These are phyloP conservation scores for Sporobolus alterniflorus DNA, from an alignment of 202 grass and related monocot species.

Conservation along the genomic window DNA sequence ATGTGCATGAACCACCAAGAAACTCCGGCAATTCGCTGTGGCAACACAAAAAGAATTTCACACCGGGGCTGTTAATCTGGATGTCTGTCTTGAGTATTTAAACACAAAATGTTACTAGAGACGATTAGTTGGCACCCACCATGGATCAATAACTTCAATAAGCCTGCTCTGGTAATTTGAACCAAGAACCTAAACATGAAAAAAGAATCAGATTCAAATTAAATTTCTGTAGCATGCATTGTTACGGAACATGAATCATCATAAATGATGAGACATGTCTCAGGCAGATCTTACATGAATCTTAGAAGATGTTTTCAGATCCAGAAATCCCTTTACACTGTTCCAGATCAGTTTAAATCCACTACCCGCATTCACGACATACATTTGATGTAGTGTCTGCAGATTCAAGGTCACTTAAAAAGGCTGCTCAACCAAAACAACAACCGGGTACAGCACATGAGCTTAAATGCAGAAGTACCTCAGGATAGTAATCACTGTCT, in stretches of 20 bases:
- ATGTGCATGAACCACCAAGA: conserved; percentile 80
- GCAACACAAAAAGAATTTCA: background rate
- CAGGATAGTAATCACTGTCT: conserved; percentile 87
- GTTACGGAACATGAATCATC: background rate
- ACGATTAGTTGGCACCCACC: conserved; percentile 37
- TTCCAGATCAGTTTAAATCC: conserved; percentile 94
- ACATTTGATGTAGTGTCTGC: conserved; percentile 93
- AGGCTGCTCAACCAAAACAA: background rate
- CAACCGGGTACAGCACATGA: background rate
- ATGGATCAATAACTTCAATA: conserved; percentile 72
- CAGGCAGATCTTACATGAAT: conserved; percentile 67
- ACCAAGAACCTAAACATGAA: conserved; percentile 67
- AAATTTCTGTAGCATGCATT: background rate
- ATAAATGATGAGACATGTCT: background rate
- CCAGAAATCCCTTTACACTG: conserved; percentile 89
- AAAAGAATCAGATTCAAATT: conserved; percentile 10
- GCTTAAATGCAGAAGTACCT: conserved; percentile 47
- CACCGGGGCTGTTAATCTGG: background rate
- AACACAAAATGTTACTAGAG: background rate
- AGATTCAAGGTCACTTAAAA: conserved; percentile 25
- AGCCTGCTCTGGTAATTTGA: conserved; percentile 79
- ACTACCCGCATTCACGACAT: conserved; percentile 84
- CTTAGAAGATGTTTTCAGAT: conserved; percentile 87
- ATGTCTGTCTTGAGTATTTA: background rate
- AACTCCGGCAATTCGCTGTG: conserved; percentile 82